These are phyloP conservation scores for Malania oleifera DNA, from an alignment of 164 flowering plant species.

Conservation along the genomic window DNA sequence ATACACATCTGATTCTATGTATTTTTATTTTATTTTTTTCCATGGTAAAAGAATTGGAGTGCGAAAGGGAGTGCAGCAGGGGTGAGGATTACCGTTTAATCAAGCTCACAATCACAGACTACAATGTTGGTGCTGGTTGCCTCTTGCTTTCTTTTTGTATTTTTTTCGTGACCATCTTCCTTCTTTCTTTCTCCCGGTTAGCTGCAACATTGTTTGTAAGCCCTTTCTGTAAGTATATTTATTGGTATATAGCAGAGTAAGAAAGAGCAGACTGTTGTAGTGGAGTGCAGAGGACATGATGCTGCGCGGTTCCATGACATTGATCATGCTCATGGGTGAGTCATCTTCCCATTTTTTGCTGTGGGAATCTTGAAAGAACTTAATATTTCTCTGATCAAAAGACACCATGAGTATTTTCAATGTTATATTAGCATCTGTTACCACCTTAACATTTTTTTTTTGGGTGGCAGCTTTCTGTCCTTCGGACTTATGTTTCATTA, in stretches of 20 bases:
- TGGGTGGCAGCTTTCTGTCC: no score
- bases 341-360: neutral
- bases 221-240: neutral
- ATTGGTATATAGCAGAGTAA: conserved; percentile 42
- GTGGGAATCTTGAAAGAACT: neutral
- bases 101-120: conserved; percentile 82
- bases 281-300: conserved; percentile 97
- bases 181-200: neutral
- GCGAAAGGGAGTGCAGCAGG: conserved; percentile 97
- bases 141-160: neutral
- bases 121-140: conserved; percentile 35
- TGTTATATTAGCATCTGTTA: no score
- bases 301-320: conserved; percentile 73
- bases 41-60: conserved; percentile 49
- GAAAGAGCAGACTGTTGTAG: conserved; percentile 56
- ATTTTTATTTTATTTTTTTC: neutral
- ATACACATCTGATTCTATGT: neutral
- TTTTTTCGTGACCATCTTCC: neutral
- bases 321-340: conserved; percentile 95
- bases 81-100: conserved; percentile 96
- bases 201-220: neutral
- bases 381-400: neutral
- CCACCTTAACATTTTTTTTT: no score
- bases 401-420: no score
- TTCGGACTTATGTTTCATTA: no score